A percentile compares a stretch with the other conserved stretches of the same genome.
Conservation (phyloP, 2,329 filamentous ascomycete genomes). For the Calonectria pauciramosa region DNA sequence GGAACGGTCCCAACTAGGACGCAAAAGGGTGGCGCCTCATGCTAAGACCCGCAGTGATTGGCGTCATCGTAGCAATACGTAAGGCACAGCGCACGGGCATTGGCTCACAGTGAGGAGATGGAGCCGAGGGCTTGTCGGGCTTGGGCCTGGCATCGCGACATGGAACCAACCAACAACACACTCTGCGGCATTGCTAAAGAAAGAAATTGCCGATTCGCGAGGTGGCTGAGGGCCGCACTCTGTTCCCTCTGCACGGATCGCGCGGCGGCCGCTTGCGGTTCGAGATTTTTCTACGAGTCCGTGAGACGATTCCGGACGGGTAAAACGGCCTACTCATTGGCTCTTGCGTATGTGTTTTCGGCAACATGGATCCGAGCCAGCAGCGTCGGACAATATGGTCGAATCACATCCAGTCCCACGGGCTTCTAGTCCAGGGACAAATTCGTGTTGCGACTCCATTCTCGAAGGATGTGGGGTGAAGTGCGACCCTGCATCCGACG, state of each 20-base stretch:
- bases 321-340: neutral
- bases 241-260: neutral
- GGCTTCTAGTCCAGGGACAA: neutral
- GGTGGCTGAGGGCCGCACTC: neutral
- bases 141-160: neutral
- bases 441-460: conserved; percentile 2
- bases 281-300: neutral
- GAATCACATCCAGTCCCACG: neutral
- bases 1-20: neutral
- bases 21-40: neutral
- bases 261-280: neutral
- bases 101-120: neutral
- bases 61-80: neutral
- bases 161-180: neutral
- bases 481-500: neutral
- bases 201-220: neutral
- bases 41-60: neutral
- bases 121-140: neutral
- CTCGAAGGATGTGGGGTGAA: neutral
- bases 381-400: neutral
- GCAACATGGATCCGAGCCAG: neutral
- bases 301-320: neutral
- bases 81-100: neutral
- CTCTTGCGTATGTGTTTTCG: neutral
- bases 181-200: neutral